Percentiles rank a stretch among this genome's conserved stretches.
These are phyloP conservation scores for Metschnikowia colocasiae DNA, from an alignment of 805 yeast genomes.

Conservation along the genomic window DNA sequence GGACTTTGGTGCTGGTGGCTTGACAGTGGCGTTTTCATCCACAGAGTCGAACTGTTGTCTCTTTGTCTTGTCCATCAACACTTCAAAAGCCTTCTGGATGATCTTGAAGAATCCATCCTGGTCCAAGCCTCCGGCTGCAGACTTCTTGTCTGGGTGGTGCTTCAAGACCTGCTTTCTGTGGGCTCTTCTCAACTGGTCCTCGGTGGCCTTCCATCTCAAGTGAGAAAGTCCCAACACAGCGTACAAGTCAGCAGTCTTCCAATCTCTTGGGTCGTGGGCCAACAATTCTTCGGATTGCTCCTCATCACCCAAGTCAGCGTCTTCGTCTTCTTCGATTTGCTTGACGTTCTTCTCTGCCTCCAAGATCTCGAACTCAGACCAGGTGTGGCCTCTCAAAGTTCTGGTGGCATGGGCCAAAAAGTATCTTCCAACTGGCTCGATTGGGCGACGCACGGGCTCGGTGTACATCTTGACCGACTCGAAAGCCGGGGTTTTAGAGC, in stretches of 20 bases:
- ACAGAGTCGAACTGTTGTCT: constrained; percentile 95
- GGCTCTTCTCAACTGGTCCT: constrained; percentile 90
- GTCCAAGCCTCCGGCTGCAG: constrained; percentile 82
- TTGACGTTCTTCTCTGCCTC: constrained; percentile 88
- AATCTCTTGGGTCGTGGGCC: constrained; percentile 92
- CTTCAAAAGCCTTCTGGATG: constrained; percentile 94
- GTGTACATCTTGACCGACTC: constrained; percentile 49
- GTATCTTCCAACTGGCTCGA: constrained; percentile 96
- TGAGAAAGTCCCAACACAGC: constrained; percentile 93
- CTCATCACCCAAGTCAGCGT: constrained; percentile 70
- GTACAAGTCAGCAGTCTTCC: constrained; percentile 95
- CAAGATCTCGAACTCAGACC: constrained; percentile 94
- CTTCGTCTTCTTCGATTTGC: constrained; percentile 57
- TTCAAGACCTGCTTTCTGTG: constrained; percentile 94
- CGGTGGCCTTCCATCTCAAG: constrained; percentile 86
- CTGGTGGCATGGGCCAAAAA: constrained; percentile 96
- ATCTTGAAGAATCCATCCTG: constrained; percentile 97
- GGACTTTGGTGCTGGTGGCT: constrained; percentile 66
- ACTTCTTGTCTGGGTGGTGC: constrained; percentile 98
- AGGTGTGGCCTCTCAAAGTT: constrained; percentile 92
- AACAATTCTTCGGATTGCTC: constrained; percentile 68
- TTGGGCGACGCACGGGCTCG: constrained; percentile 68
- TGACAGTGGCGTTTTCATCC: constrained; percentile 81
- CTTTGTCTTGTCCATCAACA: constrained; percentile 77
- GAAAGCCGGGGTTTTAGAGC: constrained; percentile 44